Conservation (phyloP, 805 yeast genomes). For the Millerago galiae region DNA sequence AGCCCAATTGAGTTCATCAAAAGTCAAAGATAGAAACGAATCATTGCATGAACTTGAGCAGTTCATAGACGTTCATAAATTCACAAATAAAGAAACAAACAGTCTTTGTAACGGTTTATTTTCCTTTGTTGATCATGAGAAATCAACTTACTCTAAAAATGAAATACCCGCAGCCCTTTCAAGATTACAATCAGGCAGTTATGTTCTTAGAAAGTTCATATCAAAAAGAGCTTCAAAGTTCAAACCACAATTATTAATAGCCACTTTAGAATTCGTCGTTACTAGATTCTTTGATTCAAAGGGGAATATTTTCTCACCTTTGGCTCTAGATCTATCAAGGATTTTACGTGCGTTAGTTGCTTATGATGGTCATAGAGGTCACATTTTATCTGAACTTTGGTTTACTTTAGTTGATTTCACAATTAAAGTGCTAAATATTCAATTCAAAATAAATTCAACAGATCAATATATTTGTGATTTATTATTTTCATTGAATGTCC, state of each 20-base stretch:
- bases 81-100: slow-evolving; percentile 21
- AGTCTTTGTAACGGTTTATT: slow-evolving; percentile 24
- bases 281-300: slow-evolving; percentile 10
- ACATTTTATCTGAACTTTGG: slow-evolving; percentile 16
- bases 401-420: slow-evolving; percentile 5
- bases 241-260: slow-evolving; percentile 13
- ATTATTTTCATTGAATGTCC: slow-evolving; percentile 17
- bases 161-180: slow-evolving; percentile 23
- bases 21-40: slow-evolving; percentile 48
- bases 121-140: slow-evolving; percentile 31
- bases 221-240: slow-evolving; percentile 8
- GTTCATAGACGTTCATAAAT: slow-evolving; percentile 15
- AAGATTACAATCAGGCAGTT: slow-evolving; percentile 29
- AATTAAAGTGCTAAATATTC: slow-evolving; percentile 10
- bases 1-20: slow-evolving; percentile 38
- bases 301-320: slow-evolving; percentile 22
- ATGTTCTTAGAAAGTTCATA: slow-evolving; percentile 24
- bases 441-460: slow-evolving; percentile 5
- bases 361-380: slow-evolving; percentile 16
- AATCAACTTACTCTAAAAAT: slow-evolving; percentile 22
- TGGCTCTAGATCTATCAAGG: slow-evolving; percentile 25
- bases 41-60: slow-evolving; percentile 37
- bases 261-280: slow-evolving; percentile 8
- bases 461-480: slow-evolving; percentile 26
- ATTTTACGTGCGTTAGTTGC: slow-evolving; percentile 23